phyloP scores from a whole-genome alignment of 805 yeast genomes.

The Kazachstania martiniae region DNA sequence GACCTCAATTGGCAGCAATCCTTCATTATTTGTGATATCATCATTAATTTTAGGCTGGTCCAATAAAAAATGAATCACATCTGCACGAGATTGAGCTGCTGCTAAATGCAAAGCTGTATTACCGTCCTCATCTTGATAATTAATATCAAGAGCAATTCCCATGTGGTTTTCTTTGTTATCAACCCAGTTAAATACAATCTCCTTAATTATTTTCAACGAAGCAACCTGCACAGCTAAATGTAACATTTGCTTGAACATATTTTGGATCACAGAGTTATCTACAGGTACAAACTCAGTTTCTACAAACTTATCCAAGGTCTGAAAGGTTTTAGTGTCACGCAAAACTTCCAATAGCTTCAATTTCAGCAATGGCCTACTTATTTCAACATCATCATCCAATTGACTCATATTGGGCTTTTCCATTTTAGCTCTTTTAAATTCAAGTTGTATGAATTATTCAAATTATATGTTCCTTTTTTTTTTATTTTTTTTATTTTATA shows the following conservation, averaged over 20 bases:
- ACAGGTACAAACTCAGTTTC: conserved; percentile 6
- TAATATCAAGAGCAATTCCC: conserved; percentile 45
- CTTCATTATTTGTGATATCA: conserved; percentile 57
- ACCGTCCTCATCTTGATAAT: conserved; percentile 67
- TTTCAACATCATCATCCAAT: neutral
- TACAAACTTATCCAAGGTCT: conserved; percentile 12
- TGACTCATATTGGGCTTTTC: too few relatives aligned
- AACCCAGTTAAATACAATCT: conserved; percentile 31
- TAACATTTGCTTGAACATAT: conserved; percentile 39
- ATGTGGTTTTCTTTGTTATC: conserved; percentile 7
- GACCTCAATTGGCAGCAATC: conserved; percentile 75
- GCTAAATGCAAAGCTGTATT: conserved; percentile 91
- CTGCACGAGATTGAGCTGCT: conserved; percentile 60
- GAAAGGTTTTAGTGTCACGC: conserved; percentile 29
- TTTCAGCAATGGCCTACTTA: conserved; percentile 39
- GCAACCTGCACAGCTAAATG: conserved; percentile 87
- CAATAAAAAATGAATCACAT: conserved; percentile 61
- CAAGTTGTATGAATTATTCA: too few relatives aligned
- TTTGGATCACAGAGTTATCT: conserved; percentile 25
- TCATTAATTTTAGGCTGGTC: conserved; percentile 63
- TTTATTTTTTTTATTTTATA: too few relatives aligned
- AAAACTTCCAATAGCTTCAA: conserved; percentile 53
- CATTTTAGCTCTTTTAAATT: too few relatives aligned
- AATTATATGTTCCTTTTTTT: too few relatives aligned
- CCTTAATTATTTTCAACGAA: conserved; percentile 43